Percentiles rank a stretch among this genome's conserved stretches.
These are phyloP conservation scores for Discostella stelligeroides DNA, from an alignment of 108 stramenopile species.

Conservation along the genomic window DNA sequence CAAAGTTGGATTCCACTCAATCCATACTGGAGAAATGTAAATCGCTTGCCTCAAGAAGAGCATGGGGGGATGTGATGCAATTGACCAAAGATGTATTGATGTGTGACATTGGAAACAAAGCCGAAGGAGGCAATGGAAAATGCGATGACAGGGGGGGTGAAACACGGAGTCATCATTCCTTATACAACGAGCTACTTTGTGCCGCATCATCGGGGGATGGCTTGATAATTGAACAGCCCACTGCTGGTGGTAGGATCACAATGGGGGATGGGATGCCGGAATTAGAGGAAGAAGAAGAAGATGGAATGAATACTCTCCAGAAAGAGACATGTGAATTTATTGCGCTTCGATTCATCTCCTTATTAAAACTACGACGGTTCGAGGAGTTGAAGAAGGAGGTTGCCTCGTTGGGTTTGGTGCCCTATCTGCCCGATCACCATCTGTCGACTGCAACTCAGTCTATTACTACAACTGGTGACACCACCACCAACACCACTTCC, in stretches of 20 bases:
- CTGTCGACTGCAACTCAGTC: background rate
- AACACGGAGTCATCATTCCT: background rate
- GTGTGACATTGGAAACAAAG: background rate
- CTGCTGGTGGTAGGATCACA: no score
- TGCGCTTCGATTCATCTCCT: constrained; percentile 65
- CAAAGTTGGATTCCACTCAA: constrained; percentile 8
- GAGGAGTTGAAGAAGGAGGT: constrained; percentile 65
- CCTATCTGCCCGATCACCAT: constrained; percentile 26
- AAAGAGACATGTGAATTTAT: constrained; percentile 69
- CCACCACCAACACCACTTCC: background rate
- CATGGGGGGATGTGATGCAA: constrained; percentile 79
- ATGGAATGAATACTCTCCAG: constrained; percentile 19
- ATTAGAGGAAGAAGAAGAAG: background rate
- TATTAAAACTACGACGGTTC: constrained; percentile 62
- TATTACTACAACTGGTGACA: background rate
- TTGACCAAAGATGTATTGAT: constrained; percentile 46
- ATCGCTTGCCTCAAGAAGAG: constrained; percentile 58
- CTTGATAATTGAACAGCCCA: background rate
- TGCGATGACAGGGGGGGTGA: no score
- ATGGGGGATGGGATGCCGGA: background rate
- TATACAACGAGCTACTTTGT: constrained; percentile 23
- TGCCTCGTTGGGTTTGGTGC: constrained; percentile 50
- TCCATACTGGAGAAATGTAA: constrained; percentile 13
- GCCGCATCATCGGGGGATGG: constrained; percentile 5
- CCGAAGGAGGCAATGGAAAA: no score